Evolutionary conservation across 345 rosid genomes (phyloP), one percentile per base, ranked within the genome.

Genomic region (Acer campestre): DNA sequence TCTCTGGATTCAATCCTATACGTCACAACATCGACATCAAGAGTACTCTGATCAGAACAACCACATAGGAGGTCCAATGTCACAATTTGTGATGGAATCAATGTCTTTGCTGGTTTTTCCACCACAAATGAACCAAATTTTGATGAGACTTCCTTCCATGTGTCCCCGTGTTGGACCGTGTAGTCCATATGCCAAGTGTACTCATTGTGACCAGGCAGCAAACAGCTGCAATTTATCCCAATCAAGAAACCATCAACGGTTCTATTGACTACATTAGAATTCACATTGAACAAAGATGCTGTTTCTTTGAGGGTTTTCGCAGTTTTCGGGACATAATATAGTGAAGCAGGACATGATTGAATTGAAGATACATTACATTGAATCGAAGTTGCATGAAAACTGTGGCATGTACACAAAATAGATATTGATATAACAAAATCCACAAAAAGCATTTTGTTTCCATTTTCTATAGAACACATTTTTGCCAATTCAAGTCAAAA

Each of bases 231-330:
- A 35, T 75, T 82, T 59, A 77, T 72, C 3, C 49, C 44, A 44
- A 84, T 40, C 74, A 85, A 44, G 71, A 70, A 82, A 77, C 85
- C 87, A 29, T 75, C 75, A 58, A n/a, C 12, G 11, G 77, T 82
- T 72, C 74, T 75, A 18, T 77, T 75, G 31, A 77, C 74, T 6
- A 22, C 23, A 64, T 40, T 18, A 68, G 69, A 17, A 12, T 63
- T 78, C 31, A 79, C 84, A 73, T 61, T 38, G 76, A 80, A 82
- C 0, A 82, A 73, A 71, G 83, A 76, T 31, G 81, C 80, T 53
- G 80, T 65, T 75, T 82, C 82, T 46, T 75, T 44, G 9, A 80
- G 77, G 55, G 59, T 67, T 67, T 10, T 80, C 8, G 14, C 20
- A 61, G 79, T 59, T n/a, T 71, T 68, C 20, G 76, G 51, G 35